Conservation (phyloP, 768 basidiomycete genomes). For the Tulasnella sp. region DNA sequence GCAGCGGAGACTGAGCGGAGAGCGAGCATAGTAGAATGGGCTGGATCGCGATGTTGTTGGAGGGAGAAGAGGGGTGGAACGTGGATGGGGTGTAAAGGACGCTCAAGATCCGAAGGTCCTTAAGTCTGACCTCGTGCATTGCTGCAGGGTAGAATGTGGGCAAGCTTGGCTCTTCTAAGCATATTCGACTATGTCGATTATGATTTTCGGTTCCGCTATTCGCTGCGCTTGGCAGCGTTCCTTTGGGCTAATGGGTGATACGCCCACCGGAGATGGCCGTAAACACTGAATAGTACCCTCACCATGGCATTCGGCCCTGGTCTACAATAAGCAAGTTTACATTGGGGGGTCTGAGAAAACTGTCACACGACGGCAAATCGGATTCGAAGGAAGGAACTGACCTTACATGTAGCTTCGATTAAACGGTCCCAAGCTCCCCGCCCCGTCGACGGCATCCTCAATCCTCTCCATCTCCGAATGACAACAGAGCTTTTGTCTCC, state of each 20-base stretch:
- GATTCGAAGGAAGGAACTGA: not conserved
- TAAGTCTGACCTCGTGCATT: too few relatives aligned
- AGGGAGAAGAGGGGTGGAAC: too few relatives aligned
- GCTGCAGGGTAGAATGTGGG: too few relatives aligned
- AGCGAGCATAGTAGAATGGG: not conserved
- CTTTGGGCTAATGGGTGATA: not conserved
- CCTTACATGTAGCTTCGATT: not conserved
- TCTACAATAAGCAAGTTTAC: not conserved
- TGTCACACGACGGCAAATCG: not conserved
- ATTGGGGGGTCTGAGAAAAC: not conserved
- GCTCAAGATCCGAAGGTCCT: not conserved
- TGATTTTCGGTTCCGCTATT: not conserved
- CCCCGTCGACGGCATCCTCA: not conserved
- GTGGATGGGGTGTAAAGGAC: too few relatives aligned
- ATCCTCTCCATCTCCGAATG: constrained; percentile 33
- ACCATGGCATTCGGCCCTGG: not conserved
- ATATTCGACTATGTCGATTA: too few relatives aligned
- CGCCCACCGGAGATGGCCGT: not conserved
- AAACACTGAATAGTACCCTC: not conserved
- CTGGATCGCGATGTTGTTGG: too few relatives aligned
- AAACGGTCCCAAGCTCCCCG: not conserved
- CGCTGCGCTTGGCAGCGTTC: not conserved
- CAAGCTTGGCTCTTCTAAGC: too few relatives aligned
- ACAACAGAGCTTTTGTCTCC: constrained; percentile 32
- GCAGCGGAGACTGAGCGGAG: not conserved